Evolutionary conservation across 225 moss, liverwort and hornwort species (phyloP), one percentile per base, ranked within the genome.

Genomic region (Takakia lepidozioides): DNA sequence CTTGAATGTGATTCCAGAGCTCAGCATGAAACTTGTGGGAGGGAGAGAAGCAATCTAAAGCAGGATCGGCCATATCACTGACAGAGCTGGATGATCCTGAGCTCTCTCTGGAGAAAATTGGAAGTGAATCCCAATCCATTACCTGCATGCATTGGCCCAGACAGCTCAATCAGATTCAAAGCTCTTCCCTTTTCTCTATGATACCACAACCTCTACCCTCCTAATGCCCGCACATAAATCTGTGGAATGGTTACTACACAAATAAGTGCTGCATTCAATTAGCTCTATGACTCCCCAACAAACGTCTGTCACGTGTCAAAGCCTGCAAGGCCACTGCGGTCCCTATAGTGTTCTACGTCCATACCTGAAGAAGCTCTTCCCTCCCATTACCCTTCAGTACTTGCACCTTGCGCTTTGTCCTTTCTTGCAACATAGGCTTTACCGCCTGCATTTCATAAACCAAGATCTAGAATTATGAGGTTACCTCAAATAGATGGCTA

Each of bases 351-450:
- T n/a, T n/a, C n/a, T n/a, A n/a, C n/a, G n/a, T n/a, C n/a, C n/a
- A n/a, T 69, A 78, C 78, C 78, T 73, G 44, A 19, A 78, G 56
- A 43, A 98, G 87, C 56, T 98, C 91, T 4, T 98, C 91, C 36
- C 75, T 65, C 10, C 91, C 98, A 52, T 85, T 91, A 23, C 91
- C 98, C 64, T 87, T 83, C 48, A 98, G 27, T 22, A 98, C 98
- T 68, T 91, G 78, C 64, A 98, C 84, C 68, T 98, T 98, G 1
- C 71, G 82, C 71, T 81, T 98, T 24, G 98, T 98, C 64, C 98
- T 69, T 59, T 98, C 98, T 68, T 91, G 98, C 45, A 98, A 58
- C 82, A 98, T 66, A 25, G 87, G 85, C 55, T 83, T 98, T 54
- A 98, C 98, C 29, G 98, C 98, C 95, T 98, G 62, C 60, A 64